phyloP scores from a whole-genome alignment of 148 eudicot species.

The Cornus kousa region DNA sequence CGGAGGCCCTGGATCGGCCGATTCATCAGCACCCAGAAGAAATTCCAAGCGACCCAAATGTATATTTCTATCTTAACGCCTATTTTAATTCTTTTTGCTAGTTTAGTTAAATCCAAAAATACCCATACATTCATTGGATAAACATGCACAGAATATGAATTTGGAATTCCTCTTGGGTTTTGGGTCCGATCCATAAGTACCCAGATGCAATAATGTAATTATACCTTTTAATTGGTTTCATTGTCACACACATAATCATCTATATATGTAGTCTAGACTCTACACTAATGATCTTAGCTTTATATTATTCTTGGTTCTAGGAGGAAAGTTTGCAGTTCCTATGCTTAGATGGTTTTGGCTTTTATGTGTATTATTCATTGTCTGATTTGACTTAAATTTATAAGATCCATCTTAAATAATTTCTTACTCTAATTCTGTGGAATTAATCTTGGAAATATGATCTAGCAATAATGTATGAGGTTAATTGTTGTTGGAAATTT shows the following conservation, averaged over 20 bases:
- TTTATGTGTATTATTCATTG: not conserved
- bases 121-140: not conserved
- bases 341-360: not conserved
- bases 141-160: too few relatives aligned
- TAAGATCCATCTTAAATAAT: too few relatives aligned
- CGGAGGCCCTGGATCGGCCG: conserved; percentile 63
- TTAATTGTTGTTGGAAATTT: not conserved
- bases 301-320: not conserved
- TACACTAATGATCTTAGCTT: not conserved
- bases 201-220: not conserved
- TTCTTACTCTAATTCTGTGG: not conserved
- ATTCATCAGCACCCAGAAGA: conserved; percentile 48
- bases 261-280: not conserved
- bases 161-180: not conserved
- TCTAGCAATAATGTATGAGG: not conserved
- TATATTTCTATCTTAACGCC: conserved; percentile 4
- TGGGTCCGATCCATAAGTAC: not conserved
- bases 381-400: not conserved
- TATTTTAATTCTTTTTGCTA: not conserved
- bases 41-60: conserved; percentile 86
- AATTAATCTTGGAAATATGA: not conserved
- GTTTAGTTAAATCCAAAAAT: not conserved
- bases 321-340: not conserved
- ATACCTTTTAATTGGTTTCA: too few relatives aligned
- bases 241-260: not conserved